Evolutionary conservation across 192 early-diverging fungal genomes (phyloP).

Genomic region (Piromyces sp.): DNA sequence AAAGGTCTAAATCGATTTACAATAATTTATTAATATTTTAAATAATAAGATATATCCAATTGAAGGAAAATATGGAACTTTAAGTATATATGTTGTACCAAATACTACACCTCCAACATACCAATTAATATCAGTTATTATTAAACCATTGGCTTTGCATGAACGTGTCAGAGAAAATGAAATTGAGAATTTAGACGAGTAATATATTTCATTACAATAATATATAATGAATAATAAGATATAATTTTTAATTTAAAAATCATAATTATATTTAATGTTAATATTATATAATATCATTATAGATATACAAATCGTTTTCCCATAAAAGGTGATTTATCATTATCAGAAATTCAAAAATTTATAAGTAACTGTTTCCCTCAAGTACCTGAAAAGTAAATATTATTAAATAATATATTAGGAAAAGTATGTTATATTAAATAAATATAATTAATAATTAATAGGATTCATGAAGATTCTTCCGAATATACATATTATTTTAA

Average conservation of each 20-base stretch:
- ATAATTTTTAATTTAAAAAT: no score
- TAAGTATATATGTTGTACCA: not conserved
- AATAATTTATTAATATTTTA: no score
- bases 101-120: not conserved
- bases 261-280: not conserved
- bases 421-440: no score
- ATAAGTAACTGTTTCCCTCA: not conserved
- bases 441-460: not conserved
- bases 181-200: not conserved
- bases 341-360: not conserved
- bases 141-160: not conserved
- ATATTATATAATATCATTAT: not conserved
- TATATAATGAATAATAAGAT: no score
- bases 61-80: not conserved
- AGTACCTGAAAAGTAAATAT: not conserved
- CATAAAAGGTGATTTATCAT: not conserved
- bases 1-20: no score
- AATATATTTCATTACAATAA: no score
- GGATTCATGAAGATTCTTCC: not conserved
- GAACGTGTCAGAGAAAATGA: not conserved
- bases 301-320: not conserved
- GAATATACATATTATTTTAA: not conserved
- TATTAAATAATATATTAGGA: no score
- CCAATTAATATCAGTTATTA: not conserved
- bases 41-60: not conserved